Conservation (phyloP, 2,329 filamentous ascomycete genomes). For the Calcarisporium arbuscula region DNA sequence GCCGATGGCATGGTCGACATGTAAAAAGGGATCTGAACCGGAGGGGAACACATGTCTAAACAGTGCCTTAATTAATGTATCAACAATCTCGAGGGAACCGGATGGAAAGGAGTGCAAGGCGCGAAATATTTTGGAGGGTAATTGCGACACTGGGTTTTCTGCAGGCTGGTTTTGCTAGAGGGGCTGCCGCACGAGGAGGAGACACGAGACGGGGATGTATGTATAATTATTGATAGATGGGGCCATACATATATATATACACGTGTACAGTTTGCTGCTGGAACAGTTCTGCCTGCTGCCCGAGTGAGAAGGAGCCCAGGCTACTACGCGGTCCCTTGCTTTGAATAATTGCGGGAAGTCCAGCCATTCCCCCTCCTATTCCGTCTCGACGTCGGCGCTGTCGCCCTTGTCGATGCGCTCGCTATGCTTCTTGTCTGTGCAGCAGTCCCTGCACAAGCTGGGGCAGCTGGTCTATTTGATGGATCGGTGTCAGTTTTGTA, state of each 20-base stretch:
- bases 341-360: too few species aligned
- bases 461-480: too few species aligned
- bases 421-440: too few species aligned
- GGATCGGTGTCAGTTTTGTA: too few species aligned
- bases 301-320: too few species aligned
- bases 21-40: slow-evolving; percentile 8
- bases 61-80: slow-evolving; percentile 5
- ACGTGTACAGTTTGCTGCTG: neutral
- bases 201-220: neutral
- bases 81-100: slow-evolving; percentile 7
- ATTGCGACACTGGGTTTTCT: neutral
- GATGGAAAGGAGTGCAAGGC: slow-evolving; percentile 6
- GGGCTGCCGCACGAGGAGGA: neutral
- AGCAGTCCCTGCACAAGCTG: too few species aligned
- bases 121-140: neutral
- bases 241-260: neutral
- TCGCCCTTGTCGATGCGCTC: too few species aligned
- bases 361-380: too few species aligned
- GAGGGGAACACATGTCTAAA: neutral
- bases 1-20: slow-evolving; percentile 48
- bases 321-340: too few species aligned
- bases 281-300: neutral
- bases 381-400: too few species aligned
- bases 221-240: neutral
- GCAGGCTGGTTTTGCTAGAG: neutral